Base-by-base conservation (phyloP, 163 green algal species). In the Scenedesmus sp. region DNA sequence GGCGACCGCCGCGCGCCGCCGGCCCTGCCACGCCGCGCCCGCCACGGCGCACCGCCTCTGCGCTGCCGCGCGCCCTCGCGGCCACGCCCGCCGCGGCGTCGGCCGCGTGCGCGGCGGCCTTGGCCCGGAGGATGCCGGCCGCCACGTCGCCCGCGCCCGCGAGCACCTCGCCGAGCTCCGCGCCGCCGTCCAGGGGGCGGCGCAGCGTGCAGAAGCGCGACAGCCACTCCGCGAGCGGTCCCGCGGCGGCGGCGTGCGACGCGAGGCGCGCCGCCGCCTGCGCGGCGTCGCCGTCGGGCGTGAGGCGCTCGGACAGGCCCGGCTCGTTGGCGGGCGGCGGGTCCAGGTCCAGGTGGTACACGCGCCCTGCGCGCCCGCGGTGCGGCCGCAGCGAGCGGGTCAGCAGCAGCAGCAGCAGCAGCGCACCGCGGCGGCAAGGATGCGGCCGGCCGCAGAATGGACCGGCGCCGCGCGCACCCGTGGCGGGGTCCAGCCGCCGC, bases 301-400 rank as follows among this genome's bases (percentile, higher is more conserved):
- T 51, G 3, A 95, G 89, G 24, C 90, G 65, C 15, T 89, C 89
- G 4, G 83, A 67, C 31, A 95, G 83, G 9, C 89, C 90, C 4
- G 86, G 83, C 57, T 88, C 84, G 64, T 93, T 88, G 22, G 70
- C 60, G 1, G 92, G 88, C 6, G 92, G 92, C 24, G 89, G 88
- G 69, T 91, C 84, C 63, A 91, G 91, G 56, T 95, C 89, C 51
- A 94, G 58, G 60, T 96, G 92, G 83, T 94, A 96, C 36, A 93
- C 80, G 0, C 57, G 69, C n/a, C 89, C 88, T 81, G 63, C 39
- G 58, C 10, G n/a, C n/a, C n/a, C n/a, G n/a, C n/a, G n/a, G n/a
- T n/a, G n/a, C n/a, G n/a, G n/a, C n/a, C n/a, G n/a, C n/a, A n/a
- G n/a, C n/a, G n/a, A n/a, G n/a, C n/a, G n/a, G n/a, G n/a, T n/a